A percentile compares a stretch with the other conserved stretches of the same genome.
Evolutionary conservation across 176 grass and related monocot genomes (phyloP).

Genomic region (Carex parvula): DNA sequence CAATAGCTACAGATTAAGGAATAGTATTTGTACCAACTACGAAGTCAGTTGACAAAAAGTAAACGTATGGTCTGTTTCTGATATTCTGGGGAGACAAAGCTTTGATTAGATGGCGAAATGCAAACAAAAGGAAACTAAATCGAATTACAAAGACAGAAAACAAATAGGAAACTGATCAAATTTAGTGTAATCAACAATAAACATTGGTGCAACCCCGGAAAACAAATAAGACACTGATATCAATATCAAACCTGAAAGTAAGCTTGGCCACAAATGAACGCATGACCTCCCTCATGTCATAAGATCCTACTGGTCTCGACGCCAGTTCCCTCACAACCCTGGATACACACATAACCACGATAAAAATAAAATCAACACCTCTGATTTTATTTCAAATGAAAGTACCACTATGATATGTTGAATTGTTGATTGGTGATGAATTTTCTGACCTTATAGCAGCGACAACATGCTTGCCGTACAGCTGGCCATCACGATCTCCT

Average conservation of each 20-base stretch:
- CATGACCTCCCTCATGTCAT: constrained; percentile 67
- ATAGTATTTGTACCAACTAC: neutral
- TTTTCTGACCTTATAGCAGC: constrained; percentile 42
- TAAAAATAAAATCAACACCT: neutral
- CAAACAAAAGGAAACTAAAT: neutral
- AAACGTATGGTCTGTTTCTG: neutral
- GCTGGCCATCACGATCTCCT: constrained; percentile 72
- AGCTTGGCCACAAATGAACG: constrained; percentile 75
- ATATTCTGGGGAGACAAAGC: neutral
- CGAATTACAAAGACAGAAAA: neutral
- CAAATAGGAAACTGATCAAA: neutral
- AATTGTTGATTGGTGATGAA: neutral
- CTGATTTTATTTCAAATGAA: neutral
- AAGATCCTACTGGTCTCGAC: constrained; percentile 35
- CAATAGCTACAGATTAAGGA: neutral
- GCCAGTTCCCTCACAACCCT: constrained; percentile 57
- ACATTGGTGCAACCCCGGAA: neutral
- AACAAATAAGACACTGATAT: neutral
- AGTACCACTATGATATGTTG: neutral
- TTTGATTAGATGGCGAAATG: neutral
- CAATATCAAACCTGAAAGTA: constrained; percentile 45
- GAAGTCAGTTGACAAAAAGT: neutral
- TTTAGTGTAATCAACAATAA: neutral
- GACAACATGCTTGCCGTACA: constrained; percentile 72
- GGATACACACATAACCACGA: neutral